A percentile compares a stretch with the other conserved stretches of the same genome.
These are phyloP conservation scores for Chlamydomonas schloesseri DNA, from an alignment of 139 green algal genomes.

Conservation along the genomic window DNA sequence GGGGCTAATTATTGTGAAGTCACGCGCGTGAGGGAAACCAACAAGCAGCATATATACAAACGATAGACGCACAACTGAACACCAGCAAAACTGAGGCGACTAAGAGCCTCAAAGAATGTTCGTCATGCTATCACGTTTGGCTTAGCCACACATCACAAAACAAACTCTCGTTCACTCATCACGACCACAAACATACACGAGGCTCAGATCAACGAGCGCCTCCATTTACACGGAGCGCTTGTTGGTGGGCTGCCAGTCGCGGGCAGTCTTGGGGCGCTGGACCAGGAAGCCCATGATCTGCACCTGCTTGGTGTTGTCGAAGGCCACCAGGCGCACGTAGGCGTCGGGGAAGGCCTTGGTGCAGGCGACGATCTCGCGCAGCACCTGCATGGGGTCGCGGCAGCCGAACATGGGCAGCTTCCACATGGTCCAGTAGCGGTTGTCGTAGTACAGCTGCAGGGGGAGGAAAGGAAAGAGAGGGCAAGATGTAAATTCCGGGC, in stretches of 20 bases:
- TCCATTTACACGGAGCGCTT: conserved; percentile 50
- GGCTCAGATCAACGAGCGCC: no score
- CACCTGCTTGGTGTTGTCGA: conserved; percentile 80
- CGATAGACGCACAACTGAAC: no score
- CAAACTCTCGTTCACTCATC: no score
- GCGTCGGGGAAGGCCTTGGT: conserved; percentile 90
- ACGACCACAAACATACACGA: no score
- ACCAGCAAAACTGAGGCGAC: no score
- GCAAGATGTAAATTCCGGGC: not conserved
- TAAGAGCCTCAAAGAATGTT: no score
- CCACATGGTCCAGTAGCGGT: conserved; percentile 99
- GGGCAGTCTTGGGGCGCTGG: conserved; percentile 61
- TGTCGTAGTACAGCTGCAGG: conserved; percentile 88
- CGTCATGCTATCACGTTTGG: no score
- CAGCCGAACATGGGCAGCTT: conserved; percentile 99
- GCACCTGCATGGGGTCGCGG: conserved; percentile 91
- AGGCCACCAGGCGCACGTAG: conserved; percentile 95
- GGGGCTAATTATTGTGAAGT: no score
- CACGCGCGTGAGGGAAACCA: no score
- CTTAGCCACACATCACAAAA: no score
- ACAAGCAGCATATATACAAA: no score
- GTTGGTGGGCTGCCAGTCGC: conserved; percentile 57
- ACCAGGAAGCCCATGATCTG: conserved; percentile 78
- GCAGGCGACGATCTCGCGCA: conserved; percentile 89
- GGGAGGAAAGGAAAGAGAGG: not conserved